Conservation (phyloP, 1,284 basidiomycete genomes). For the Austroboletus niveus region DNA sequence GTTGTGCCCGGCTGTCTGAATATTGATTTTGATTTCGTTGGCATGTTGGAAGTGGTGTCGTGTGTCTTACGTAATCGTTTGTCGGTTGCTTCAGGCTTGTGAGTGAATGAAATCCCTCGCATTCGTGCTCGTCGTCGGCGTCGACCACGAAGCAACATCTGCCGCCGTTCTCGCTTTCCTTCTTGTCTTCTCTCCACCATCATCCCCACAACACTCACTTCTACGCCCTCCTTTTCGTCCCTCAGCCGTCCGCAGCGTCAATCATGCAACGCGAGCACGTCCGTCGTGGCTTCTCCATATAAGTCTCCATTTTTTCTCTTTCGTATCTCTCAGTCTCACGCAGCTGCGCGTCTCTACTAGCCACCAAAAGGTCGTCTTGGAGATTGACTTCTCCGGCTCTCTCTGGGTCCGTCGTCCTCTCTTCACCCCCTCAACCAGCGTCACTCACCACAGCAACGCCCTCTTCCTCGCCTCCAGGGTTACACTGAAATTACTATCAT, state of each 20-base stretch:
- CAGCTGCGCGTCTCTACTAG: conserved; percentile 64
- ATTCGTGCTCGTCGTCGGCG: conserved; percentile 18
- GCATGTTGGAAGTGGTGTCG: conserved; percentile 39
- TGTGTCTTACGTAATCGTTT: conserved; percentile 29
- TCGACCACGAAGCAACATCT: conserved; percentile 19
- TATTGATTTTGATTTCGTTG: conserved; percentile 82
- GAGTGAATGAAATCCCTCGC: conserved; percentile 24
- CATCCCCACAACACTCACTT: too few relatives aligned
- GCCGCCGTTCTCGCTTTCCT: conserved; percentile 5
- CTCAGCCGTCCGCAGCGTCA: conserved; percentile 10
- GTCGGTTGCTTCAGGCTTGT: conserved; percentile 21
- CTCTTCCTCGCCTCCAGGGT: conserved; percentile 48
- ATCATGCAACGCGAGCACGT: conserved; percentile 70
- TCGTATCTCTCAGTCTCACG: conserved; percentile 42
- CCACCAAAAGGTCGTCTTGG: conserved; percentile 89
- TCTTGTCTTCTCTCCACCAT: conserved; percentile 1
- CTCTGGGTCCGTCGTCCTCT: conserved; percentile 57
- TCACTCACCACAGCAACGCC: conserved; percentile 19
- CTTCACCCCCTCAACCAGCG: conserved; percentile 7
- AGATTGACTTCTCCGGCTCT: conserved; percentile 81
- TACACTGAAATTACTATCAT: conserved; percentile 90
- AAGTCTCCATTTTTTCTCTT: conserved; percentile 42
- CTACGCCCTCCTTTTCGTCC: not conserved
- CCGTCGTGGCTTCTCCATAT: conserved; percentile 83
- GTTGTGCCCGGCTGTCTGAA: conserved; percentile 87